A percentile compares a stretch with the other conserved stretches of the same genome.
These are phyloP conservation scores for Chenopodium berlandieri DNA, from an alignment of 148 eudicot species.

Conservation along the genomic window DNA sequence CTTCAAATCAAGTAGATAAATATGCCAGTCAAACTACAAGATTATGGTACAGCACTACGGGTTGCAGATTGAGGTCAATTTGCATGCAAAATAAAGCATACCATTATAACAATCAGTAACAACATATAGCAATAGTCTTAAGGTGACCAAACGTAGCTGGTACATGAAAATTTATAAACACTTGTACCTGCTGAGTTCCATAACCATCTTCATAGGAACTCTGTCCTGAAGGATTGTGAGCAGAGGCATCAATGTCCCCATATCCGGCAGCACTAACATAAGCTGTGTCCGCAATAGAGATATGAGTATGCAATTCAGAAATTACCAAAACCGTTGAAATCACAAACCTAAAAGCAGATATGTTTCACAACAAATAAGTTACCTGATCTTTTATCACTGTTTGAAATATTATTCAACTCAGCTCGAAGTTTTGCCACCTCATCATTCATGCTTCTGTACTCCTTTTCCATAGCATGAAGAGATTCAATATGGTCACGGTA, in stretches of 20 bases:
- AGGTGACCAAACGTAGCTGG: not conserved
- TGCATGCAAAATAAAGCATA: not conserved
- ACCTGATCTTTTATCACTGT: conserved; percentile 70
- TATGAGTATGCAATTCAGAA: not conserved
- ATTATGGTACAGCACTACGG: not conserved
- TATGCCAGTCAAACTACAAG: not conserved
- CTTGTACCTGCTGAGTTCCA: conserved; percentile 61
- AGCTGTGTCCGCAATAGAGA: conserved; percentile 24
- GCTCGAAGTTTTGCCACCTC: conserved; percentile 96
- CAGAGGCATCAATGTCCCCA: conserved; percentile 50
- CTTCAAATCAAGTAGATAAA: not conserved
- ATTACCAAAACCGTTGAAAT: not conserved
- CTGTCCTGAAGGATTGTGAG: conserved; percentile 50
- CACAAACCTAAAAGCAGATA: not conserved
- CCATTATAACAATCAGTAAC: not conserved
- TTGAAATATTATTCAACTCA: conserved; percentile 58
- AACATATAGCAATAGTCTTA: not conserved
- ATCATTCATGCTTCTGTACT: conserved; percentile 78
- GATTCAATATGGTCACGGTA: conserved; percentile 89
- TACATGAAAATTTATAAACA: not conserved
- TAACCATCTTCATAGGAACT: conserved; percentile 49
- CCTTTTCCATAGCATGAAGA: conserved; percentile 96
- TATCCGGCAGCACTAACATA: conserved; percentile 61
- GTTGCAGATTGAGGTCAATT: not conserved
- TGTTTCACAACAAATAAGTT: not conserved